Base-by-base conservation (phyloP, 768 basidiomycete species). In the Boletus subcaerulescens region DNA sequence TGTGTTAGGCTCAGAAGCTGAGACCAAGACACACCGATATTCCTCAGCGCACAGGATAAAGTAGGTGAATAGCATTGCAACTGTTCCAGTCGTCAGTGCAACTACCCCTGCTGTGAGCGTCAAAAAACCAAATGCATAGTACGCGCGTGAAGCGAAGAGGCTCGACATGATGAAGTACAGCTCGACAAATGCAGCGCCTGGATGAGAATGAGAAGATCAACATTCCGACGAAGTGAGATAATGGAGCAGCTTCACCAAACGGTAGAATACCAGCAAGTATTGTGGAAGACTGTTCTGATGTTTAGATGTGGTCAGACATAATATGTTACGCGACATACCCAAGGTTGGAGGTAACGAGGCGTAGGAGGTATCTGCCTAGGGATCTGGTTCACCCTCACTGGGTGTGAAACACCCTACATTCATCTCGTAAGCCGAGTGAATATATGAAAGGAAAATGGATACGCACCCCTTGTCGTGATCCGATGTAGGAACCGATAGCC, bases 41-140 rank as follows among this genome's bases (percentile, higher is more conserved):
- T 98, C 94, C 70, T 98, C 96, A 7, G 93, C 89, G 58, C 95
- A 98, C 15, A 98, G 80, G 48, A 84, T 78, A 73, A 98, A 97
- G 73, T 98, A 94, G 5, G 87, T 86, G 70, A 91, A 91, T 15
- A 91, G 78, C 58, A 98, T 91, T 5, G 91, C 84, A 39, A 94
- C 89, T 0, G 95, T 96, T 4, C 93, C 95, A 0, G 93, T 89
- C 15, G 93, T 97, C 31, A 98, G 74, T 46, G 80, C 80, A 26
- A 94, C 90, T 29, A 98, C 84, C 14, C 81, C 80, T 48, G 89
- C 88, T 0, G 93, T 95, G 50, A 98, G 74, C 26, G 93, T 89
- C 42, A 98, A 73, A 76, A 98, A 98, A 15, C 96, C 96, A 67
- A 98, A 98, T 12, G 96, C 96, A 69, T 97, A 98, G 74, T 94